phyloP scores from a whole-genome alignment of 116 monocot genomes.

The Trichopus zeylanicus region DNA sequence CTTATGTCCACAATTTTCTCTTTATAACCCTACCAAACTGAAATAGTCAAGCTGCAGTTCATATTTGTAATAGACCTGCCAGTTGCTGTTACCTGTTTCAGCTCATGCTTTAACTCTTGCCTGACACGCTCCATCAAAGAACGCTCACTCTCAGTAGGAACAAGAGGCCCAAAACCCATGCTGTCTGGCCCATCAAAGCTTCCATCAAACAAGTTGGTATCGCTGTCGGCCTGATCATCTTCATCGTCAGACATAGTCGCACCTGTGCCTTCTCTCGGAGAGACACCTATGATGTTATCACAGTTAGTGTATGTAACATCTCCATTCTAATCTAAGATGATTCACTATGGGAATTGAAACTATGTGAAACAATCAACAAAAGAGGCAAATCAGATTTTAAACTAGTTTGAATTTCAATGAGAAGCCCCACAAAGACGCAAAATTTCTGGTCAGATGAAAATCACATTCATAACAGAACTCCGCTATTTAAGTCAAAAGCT shows the following conservation, averaged over 20 bases:
- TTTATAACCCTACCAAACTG: conserved; percentile 17
- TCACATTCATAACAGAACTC: too few species aligned
- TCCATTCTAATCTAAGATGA: neutral
- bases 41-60: neutral
- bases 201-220: conserved; percentile 61
- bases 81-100: conserved; percentile 52
- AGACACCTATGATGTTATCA: conserved; percentile 29
- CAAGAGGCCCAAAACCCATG: conserved; percentile 71
- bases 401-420: too few species aligned
- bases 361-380: too few species aligned
- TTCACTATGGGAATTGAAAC: too few species aligned
- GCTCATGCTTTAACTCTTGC: conserved; percentile 63
- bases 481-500: too few species aligned
- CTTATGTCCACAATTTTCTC: conserved; percentile 26
- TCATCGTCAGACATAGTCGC: conserved; percentile 90
- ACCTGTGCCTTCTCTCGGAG: conserved; percentile 78
- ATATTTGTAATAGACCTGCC: neutral
- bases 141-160: conserved; percentile 53
- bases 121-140: conserved; percentile 56
- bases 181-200: conserved; percentile 58
- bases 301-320: neutral
- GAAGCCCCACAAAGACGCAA: too few species aligned
- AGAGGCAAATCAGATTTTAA: too few species aligned
- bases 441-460: too few species aligned
- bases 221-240: conserved; percentile 66